A percentile compares a stretch with the other conserved stretches of the same genome.
These are phyloP conservation scores for Lachnum nothofagi DNA, from an alignment of 2,329 filamentous ascomycete species.

Conservation along the genomic window DNA sequence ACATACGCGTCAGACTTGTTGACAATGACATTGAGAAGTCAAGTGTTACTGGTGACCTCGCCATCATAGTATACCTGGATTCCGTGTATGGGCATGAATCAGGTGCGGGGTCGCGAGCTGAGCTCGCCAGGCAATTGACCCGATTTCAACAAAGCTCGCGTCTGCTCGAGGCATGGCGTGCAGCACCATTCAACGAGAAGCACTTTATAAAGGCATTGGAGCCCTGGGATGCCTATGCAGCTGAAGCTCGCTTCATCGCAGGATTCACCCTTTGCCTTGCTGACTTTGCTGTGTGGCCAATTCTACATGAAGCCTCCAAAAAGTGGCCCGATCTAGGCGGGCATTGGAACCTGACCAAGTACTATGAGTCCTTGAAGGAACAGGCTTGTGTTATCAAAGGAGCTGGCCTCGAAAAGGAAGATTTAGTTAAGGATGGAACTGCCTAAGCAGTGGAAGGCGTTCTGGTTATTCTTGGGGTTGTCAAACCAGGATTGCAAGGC, in stretches of 20 bases:
- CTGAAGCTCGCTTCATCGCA: slow-evolving; percentile 39
- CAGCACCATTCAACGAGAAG: slow-evolving; percentile 19
- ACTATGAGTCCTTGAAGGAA: slow-evolving; percentile 19
- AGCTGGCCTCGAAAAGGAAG: slow-evolving; percentile 2
- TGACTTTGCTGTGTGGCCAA: slow-evolving; percentile 55
- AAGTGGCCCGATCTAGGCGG: slow-evolving; percentile 31
- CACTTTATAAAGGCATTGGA: slow-evolving; percentile 29
- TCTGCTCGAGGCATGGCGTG: slow-evolving; percentile 24
- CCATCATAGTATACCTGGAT: slow-evolving; percentile 58
- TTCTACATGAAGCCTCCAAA: slow-evolving; percentile 43
- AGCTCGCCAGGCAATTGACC: slow-evolving; percentile 27
- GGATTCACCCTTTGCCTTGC: slow-evolving; percentile 40
- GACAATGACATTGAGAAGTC: slow-evolving; percentile 50
- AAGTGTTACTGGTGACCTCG: slow-evolving; percentile 44
- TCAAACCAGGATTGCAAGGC: too few species aligned
- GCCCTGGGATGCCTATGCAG: slow-evolving; percentile 19
- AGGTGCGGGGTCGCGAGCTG: slow-evolving; percentile 7
- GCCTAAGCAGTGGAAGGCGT: not conserved
- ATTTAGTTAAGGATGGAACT: not conserved
- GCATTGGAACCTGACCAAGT: slow-evolving; percentile 30
- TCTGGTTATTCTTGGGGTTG: not conserved
- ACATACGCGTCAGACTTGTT: slow-evolving; percentile 43
- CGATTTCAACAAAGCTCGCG: slow-evolving; percentile 22
- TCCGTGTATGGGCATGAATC: slow-evolving; percentile 39
- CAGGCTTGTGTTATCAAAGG: slow-evolving; percentile 17